Percentiles rank a stretch among this genome's conserved stretches.
Evolutionary conservation across 345 rosid species (phyloP).

Genomic region (Eucalyptus virginea): DNA sequence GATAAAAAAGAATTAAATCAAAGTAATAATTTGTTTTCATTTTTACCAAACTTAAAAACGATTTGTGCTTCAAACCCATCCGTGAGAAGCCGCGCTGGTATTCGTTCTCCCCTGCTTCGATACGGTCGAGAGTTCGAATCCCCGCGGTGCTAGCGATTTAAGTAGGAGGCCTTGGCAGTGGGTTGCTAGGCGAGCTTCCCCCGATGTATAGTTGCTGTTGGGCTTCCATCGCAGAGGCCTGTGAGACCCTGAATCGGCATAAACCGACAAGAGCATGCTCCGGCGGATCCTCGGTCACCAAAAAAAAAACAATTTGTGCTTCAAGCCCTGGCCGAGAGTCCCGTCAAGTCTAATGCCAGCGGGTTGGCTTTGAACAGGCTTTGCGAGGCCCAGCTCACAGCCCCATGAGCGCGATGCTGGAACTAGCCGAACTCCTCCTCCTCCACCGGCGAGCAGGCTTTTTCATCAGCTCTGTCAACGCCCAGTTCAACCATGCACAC

Average conservation of each 20-base stretch:
- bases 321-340: background rate
- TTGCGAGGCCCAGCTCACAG: constrained; percentile 1
- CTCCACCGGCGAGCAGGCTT: constrained; percentile 1
- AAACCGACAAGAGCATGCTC: too few relatives aligned
- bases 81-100: too few relatives aligned
- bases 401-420: constrained; percentile 8
- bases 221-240: too few relatives aligned
- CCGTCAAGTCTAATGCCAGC: background rate
- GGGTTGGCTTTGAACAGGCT: background rate
- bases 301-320: background rate
- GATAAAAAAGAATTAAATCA: background rate
- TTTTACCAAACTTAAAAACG: background rate
- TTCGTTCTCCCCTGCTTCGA: too few relatives aligned
- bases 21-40: background rate
- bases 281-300: too few relatives aligned
- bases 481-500: constrained; percentile 8
- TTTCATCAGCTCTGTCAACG: background rate
- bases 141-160: too few relatives aligned
- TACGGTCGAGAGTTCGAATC: too few relatives aligned
- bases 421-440: background rate
- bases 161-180: too few relatives aligned
- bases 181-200: too few relatives aligned
- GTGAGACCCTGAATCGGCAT: too few relatives aligned
- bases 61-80: background rate
- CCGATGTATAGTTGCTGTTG: too few relatives aligned